Percentiles rank a stretch among this genome's conserved stretches.
Conservation (phyloP, 2,329 filamentous ascomycete species). For the Furcasterigmium furcatum region DNA sequence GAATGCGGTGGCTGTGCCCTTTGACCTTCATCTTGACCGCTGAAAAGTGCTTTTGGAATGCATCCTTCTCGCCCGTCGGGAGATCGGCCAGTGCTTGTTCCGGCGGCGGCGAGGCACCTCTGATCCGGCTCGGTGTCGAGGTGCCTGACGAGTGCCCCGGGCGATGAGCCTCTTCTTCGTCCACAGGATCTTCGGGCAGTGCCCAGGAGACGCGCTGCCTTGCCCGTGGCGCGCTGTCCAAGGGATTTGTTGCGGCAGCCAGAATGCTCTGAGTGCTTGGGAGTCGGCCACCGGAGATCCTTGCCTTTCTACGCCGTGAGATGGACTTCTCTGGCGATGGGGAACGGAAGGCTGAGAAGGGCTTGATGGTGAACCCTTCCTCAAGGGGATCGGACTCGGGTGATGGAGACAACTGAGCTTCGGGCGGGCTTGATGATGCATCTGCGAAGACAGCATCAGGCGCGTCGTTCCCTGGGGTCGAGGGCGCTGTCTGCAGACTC, state of each 20-base stretch:
- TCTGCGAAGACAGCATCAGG: conserved; percentile 7
- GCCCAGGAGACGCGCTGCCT: conserved; percentile 34
- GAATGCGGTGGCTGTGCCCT: conserved; percentile 24
- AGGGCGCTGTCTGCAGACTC: not conserved
- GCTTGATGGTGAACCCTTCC: conserved; percentile 44
- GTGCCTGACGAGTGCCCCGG: not conserved
- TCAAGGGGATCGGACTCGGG: conserved; percentile 38
- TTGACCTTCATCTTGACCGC: conserved; percentile 33
- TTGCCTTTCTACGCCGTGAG: conserved; percentile 12
- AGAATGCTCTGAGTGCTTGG: conserved; percentile 30
- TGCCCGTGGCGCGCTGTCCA: conserved; percentile 10
- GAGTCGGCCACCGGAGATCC: conserved; percentile 17
- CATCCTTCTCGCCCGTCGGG: conserved; percentile 27
- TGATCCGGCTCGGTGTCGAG: not conserved
- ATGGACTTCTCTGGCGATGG: conserved; percentile 38
- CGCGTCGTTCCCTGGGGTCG: not conserved
- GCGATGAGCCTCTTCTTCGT: conserved; percentile 14
- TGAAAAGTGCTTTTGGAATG: conserved; percentile 46
- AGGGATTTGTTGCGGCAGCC: conserved; percentile 23
- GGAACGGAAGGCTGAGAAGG: conserved; percentile 50
- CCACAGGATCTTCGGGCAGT: conserved; percentile 20
- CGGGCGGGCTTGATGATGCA: conserved; percentile 21
- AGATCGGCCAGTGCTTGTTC: conserved; percentile 27
- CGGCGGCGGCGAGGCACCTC: conserved; percentile 41
- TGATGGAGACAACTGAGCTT: conserved; percentile 1